Evolutionary conservation across 1,139 yeast genomes (phyloP).

Genomic region (Candida sp.): DNA sequence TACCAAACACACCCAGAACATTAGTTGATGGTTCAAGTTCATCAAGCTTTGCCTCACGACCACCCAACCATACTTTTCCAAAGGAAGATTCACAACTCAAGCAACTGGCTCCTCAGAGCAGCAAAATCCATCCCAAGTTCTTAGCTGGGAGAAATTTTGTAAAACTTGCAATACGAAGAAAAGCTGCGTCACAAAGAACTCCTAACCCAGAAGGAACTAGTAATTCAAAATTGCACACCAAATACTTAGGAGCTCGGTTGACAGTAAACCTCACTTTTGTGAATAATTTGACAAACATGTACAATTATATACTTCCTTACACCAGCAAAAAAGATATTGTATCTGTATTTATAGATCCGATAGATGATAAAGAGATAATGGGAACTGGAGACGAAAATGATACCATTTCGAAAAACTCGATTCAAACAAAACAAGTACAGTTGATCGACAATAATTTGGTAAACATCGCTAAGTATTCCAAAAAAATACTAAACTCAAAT

Average conservation of each 20-base stretch:
- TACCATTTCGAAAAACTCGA: conserved; percentile 7
- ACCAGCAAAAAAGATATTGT: conserved; percentile 14
- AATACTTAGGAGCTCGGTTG: conserved; percentile 52
- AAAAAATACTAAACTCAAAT: conserved; percentile 24
- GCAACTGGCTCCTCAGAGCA: not conserved
- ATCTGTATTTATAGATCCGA: conserved; percentile 5
- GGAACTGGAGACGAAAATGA: conserved; percentile 7
- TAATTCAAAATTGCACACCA: conserved; percentile 40
- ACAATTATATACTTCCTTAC: conserved; percentile 40
- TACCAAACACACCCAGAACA: too few species aligned
- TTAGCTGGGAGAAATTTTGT: conserved; percentile 23
- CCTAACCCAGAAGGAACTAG: not conserved
- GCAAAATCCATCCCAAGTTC: conserved; percentile 17
- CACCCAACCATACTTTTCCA: too few species aligned
- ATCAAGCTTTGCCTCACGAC: too few species aligned
- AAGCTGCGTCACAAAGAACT: conserved; percentile 19
- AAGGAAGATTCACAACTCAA: too few species aligned
- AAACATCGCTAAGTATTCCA: conserved; percentile 31
- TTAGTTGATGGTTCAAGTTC: too few species aligned
- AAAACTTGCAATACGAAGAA: conserved; percentile 39
- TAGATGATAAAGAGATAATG: not conserved
- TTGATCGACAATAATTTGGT: conserved; percentile 37
- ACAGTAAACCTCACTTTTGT: conserved; percentile 45
- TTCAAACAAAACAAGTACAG: conserved; percentile 24
- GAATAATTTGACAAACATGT: conserved; percentile 39